These are phyloP conservation scores for Globisporangium takayamanum DNA, from an alignment of 352 stramenopile species.

Conservation along the genomic window DNA sequence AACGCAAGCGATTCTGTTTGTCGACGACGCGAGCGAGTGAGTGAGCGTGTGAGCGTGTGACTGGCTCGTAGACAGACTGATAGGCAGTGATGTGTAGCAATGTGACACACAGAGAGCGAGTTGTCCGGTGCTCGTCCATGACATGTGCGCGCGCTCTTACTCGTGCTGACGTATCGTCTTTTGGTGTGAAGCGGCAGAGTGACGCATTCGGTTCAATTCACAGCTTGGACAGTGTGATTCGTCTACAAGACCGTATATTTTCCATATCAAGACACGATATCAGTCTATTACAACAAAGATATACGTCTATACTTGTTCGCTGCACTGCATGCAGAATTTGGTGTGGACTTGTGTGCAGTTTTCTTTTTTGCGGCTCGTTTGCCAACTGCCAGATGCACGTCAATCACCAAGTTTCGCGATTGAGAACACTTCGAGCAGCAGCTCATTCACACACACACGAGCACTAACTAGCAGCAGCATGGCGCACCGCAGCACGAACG, in stretches of 20 bases:
- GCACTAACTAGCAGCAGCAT: slow-evolving; percentile 17
- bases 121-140: neutral
- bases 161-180: neutral
- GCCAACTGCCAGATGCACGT: neutral
- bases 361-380: neutral
- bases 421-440: neutral
- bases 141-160: neutral
- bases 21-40: slow-evolving; percentile 70
- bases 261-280: neutral
- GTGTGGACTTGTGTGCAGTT: neutral
- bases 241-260: neutral
- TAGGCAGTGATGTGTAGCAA: neutral
- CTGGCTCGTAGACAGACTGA: neutral
- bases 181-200: neutral
- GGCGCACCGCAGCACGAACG: slow-evolving; percentile 60
- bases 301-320: neutral
- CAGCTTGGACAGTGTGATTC: neutral
- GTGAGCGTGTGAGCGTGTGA: slow-evolving; percentile 55
- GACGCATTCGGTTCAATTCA: neutral
- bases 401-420: slow-evolving; percentile 1
- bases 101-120: neutral
- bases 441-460: neutral
- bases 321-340: neutral
- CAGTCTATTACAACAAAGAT: neutral
- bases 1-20: slow-evolving; percentile 57